These are phyloP conservation scores for Ceratocystis papillata DNA, from an alignment of 2,329 filamentous ascomycete species.

Conservation along the genomic window DNA sequence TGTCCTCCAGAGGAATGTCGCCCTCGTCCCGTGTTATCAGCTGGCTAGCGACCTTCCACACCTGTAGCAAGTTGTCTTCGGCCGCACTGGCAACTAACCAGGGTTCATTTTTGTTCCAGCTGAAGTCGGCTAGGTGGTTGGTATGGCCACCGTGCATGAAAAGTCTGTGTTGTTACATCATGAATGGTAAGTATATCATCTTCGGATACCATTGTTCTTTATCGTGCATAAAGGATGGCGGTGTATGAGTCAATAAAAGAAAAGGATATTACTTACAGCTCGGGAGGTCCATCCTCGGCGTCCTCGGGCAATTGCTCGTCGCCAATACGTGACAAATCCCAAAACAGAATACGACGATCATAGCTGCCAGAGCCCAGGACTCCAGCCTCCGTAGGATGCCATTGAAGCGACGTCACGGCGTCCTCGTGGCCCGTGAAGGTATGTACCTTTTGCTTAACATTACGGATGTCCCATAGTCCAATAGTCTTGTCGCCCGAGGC, in stretches of 20 bases:
- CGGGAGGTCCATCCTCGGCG: conserved; percentile 85
- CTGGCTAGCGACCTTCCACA: conserved; percentile 78
- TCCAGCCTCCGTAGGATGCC: conserved; percentile 84
- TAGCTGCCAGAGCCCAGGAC: conserved; percentile 87
- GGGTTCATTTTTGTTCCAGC: conserved; percentile 92
- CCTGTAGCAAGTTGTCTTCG: conserved; percentile 92
- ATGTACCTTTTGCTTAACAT: conserved; percentile 81
- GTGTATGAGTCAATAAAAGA: background rate
- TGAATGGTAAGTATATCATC: background rate
- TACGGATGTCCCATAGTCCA: conserved; percentile 88
- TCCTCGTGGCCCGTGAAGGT: conserved; percentile 79
- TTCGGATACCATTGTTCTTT: background rate
- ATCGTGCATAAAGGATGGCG: background rate
- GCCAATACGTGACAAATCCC: conserved; percentile 85
- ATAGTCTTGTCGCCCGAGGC: conserved; percentile 93
- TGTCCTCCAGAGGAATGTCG: conserved; percentile 64
- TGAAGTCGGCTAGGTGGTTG: conserved; percentile 91
- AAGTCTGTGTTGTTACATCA: conserved; percentile 41
- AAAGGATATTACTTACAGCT: conserved; percentile 56
- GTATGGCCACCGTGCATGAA: conserved; percentile 99
- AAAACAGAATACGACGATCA: conserved; percentile 88
- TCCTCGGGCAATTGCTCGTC: conserved; percentile 94
- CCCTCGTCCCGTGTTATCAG: conserved; percentile 69
- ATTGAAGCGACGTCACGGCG: conserved; percentile 81
- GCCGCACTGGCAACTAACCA: conserved; percentile 95